Percentiles rank a stretch among this genome's conserved stretches.
phyloP scores from a whole-genome alignment of 129 eudicot species.

The Helichrysum umbraculigerum region DNA sequence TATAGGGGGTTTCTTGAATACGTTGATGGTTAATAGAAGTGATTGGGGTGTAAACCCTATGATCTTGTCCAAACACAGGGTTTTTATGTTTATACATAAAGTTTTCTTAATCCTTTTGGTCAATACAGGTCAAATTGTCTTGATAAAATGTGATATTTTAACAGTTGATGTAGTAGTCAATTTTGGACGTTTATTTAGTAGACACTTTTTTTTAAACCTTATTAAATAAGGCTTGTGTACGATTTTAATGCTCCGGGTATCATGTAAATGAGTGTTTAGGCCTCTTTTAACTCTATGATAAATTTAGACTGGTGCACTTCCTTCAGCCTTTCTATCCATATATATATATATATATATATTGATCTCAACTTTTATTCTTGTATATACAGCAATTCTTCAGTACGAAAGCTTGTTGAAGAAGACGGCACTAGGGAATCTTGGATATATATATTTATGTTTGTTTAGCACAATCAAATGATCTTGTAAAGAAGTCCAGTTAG shows the following conservation, averaged over 20 bases:
- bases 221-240: neutral
- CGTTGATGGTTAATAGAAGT: neutral
- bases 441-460: neutral
- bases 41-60: too few relatives aligned
- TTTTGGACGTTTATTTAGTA: too few relatives aligned
- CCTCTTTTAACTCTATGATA: neutral
- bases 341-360: too few relatives aligned
- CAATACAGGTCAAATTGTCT: neutral
- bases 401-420: neutral
- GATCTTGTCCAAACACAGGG: too few relatives aligned
- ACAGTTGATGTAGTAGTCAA: too few relatives aligned
- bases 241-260: neutral
- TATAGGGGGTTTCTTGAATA: neutral
- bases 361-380: neutral
- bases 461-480: neutral
- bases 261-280: neutral
- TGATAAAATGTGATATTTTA: too few relatives aligned
- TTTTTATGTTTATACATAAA: too few relatives aligned
- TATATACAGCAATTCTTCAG: neutral
- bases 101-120: neutral
- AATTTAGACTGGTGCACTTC: neutral
- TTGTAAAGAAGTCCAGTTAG: neutral
- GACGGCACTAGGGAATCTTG: too few relatives aligned
- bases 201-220: too few relatives aligned
- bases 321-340: too few relatives aligned